Evolutionary conservation across 306 rosid species (phyloP), one percentile per base, ranked within the genome.

Genomic region (Phaseolus lunatus): DNA sequence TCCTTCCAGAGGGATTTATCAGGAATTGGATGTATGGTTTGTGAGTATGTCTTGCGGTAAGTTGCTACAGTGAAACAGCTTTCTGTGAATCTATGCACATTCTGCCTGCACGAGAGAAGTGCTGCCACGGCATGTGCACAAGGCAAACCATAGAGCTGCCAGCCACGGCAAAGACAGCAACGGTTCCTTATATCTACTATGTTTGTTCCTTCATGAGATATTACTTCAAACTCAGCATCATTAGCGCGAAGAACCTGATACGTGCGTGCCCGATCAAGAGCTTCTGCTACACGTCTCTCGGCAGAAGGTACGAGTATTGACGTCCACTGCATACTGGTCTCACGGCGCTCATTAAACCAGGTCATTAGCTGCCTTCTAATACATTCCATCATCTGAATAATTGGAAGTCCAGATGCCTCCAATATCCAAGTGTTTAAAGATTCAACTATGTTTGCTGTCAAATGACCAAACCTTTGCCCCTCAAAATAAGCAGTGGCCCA

Each of bases 81-180:
- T 71, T 91, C 96, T 0, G 96, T 91, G 71, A 89, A 91, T 35
- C 96, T 89, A 79, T 91, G 90, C 52, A 91, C 96, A 68, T 91
- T 88, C 82, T 91, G 96, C 82, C 96, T 81, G 82, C 96, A 91
- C 0, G 96, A 91, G 53, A 89, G 86, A 75, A 91, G 96, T 14
- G 96, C 96, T 8, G 94, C 94, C 72, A 89, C 96, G 7, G 96
- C 96, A 76, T 91, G 96, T 13, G 96, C 94, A 31, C 96, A 91
- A 9, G 96, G 96, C 79, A 91, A 79, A 67, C 96, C 96, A 76
- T 87, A 87, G 37, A 91, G 90, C 89, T 91, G 96, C 96, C 96
- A 91, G 43, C 91, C 96, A 6, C 93, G 90, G 71, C 96, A 91
- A 44, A 66, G 86, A 80, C 96, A 91, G 87, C 90, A 85, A 2